These are phyloP conservation scores for Mortierella sp. DNA, from an alignment of 371 early-diverging fungal species.

Conservation along the genomic window DNA sequence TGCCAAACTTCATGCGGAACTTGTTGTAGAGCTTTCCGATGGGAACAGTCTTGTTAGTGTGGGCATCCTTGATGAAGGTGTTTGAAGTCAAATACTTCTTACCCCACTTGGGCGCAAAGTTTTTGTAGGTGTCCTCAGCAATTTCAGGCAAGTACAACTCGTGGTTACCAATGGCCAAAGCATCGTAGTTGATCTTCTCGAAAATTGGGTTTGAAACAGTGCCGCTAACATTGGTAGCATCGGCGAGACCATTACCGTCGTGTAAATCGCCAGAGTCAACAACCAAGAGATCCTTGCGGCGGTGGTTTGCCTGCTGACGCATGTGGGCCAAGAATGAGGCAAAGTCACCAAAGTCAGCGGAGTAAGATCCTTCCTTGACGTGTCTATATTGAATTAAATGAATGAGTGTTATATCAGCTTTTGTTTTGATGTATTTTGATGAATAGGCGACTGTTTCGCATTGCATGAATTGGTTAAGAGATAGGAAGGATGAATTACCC, in stretches of 20 bases:
- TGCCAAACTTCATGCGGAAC: slow-evolving; percentile 68
- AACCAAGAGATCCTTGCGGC: slow-evolving; percentile 67
- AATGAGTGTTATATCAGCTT: too few species aligned
- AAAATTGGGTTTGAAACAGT: slow-evolving; percentile 62
- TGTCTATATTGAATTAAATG: slow-evolving; percentile 37
- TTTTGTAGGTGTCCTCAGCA: slow-evolving; percentile 32
- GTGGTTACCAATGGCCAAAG: slow-evolving; percentile 64
- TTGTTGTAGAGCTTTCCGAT: slow-evolving; percentile 66
- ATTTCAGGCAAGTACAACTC: slow-evolving; percentile 61
- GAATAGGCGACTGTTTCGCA: too few species aligned
- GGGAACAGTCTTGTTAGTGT: slow-evolving; percentile 59
- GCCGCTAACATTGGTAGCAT: slow-evolving; percentile 60
- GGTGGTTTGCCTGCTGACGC: slow-evolving; percentile 61
- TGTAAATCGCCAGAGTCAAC: slow-evolving; percentile 61
- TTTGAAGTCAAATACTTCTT: slow-evolving; percentile 59
- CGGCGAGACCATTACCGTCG: slow-evolving; percentile 64
- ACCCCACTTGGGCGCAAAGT: slow-evolving; percentile 64
- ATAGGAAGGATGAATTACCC: slow-evolving; percentile 12
- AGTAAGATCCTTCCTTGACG: slow-evolving; percentile 59
- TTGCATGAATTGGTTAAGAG: too few species aligned
- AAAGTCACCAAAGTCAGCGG: slow-evolving; percentile 69
- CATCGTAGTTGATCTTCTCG: slow-evolving; percentile 28
- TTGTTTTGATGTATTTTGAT: not conserved
- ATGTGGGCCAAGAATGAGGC: slow-evolving; percentile 65
- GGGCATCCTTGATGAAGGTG: slow-evolving; percentile 53